phyloP scores from a whole-genome alignment of 768 basidiomycete genomes.

The Russula olivacea region DNA sequence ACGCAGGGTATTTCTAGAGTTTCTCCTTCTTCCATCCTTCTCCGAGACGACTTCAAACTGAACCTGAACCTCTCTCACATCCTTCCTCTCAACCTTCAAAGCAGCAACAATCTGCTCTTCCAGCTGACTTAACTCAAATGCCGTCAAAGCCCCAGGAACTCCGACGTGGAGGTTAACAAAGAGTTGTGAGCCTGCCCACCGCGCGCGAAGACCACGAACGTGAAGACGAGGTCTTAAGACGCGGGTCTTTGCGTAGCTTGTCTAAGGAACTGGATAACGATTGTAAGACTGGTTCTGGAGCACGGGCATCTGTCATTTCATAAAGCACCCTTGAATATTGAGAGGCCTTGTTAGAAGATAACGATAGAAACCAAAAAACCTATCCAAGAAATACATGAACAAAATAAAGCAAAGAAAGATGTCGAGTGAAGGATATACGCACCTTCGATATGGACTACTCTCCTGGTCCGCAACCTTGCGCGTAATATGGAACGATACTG shows the following conservation, averaged over 20 bases:
- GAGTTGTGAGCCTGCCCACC: slow-evolving; percentile 72
- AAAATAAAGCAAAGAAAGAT: too few species aligned
- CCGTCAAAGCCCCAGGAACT: slow-evolving; percentile 54
- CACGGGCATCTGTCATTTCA: slow-evolving; percentile 81
- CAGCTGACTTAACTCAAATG: slow-evolving; percentile 49
- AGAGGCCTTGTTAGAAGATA: slow-evolving; percentile 74
- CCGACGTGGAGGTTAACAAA: slow-evolving; percentile 77
- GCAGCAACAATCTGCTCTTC: slow-evolving; percentile 54
- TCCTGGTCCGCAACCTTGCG: slow-evolving; percentile 88
- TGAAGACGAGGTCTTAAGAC: too few species aligned
- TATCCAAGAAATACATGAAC: too few species aligned
- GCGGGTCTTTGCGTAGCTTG: not conserved
- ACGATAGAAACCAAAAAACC: slow-evolving; percentile 32
- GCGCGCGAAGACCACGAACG: slow-evolving; percentile 35
- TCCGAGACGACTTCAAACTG: slow-evolving; percentile 3
- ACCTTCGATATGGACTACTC: slow-evolving; percentile 90
- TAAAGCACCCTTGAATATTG: slow-evolving; percentile 64
- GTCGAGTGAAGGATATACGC: slow-evolving; percentile 28
- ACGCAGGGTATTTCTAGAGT: not conserved
- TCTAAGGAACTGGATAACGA: slow-evolving; percentile 46
- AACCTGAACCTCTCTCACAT: slow-evolving; percentile 57
- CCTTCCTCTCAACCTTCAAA: slow-evolving; percentile 52
- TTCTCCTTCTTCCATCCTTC: not conserved
- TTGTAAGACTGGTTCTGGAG: slow-evolving; percentile 43
- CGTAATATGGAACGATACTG: slow-evolving; percentile 77